Evolutionary conservation across 129 eudicot genomes (phyloP).

Genomic region (Flaveria brownii): DNA sequence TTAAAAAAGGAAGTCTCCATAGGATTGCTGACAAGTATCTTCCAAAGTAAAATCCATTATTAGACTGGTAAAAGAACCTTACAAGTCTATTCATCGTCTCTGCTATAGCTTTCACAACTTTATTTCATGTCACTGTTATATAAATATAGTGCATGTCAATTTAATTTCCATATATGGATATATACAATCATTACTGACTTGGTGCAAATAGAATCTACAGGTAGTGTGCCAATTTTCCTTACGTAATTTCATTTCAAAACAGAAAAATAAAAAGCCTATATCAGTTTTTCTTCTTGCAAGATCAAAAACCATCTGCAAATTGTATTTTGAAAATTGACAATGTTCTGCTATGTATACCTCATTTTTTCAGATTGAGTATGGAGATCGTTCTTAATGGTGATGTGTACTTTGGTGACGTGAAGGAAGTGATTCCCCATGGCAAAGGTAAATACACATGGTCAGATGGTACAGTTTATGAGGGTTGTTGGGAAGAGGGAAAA

Average conservation of each 20-base stretch:
- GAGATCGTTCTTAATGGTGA: constrained; percentile 67
- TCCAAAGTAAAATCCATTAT: background rate
- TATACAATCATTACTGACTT: background rate
- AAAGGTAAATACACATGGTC: constrained; percentile 85
- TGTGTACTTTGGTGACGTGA: constrained; percentile 59
- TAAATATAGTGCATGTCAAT: background rate
- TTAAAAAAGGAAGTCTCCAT: background rate
- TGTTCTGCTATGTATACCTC: constrained; percentile 19
- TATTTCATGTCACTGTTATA: background rate
- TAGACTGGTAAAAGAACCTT: background rate
- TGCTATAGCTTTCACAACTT: background rate
- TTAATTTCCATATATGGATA: background rate
- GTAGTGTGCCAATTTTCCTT: background rate
- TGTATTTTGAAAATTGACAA: constrained; percentile 18
- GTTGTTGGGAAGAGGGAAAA: constrained; percentile 95
- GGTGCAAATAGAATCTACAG: background rate
- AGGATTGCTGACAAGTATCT: constrained; percentile 12
- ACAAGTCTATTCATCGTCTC: background rate
- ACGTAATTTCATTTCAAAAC: background rate
- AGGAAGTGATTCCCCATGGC: constrained; percentile 74
- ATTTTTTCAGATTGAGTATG: constrained; percentile 48
- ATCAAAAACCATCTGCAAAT: constrained; percentile 8
- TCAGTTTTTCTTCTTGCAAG: constrained; percentile 10
- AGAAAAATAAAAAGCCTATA: background rate
- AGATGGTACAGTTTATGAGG: constrained; percentile 81